Evolutionary conservation across 148 eudicot genomes (phyloP).

Genomic region (Vaccinium corymbosum): DNA sequence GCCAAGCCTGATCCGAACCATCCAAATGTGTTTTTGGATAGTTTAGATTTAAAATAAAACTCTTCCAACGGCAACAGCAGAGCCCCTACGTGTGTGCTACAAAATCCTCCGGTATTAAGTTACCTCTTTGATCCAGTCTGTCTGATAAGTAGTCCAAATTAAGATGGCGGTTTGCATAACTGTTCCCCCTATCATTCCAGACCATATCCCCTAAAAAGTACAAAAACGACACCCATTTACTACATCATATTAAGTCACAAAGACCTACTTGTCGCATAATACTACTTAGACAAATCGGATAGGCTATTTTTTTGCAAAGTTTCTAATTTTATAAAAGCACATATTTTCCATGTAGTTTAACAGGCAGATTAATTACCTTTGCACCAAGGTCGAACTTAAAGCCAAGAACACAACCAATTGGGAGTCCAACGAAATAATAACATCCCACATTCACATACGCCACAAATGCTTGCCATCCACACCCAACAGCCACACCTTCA

Average conservation of each 20-base stretch:
- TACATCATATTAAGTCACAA: background rate
- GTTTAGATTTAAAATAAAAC: no score
- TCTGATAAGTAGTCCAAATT: conserved; percentile 32
- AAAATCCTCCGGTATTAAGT: no score
- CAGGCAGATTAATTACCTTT: conserved; percentile 27
- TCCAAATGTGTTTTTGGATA: no score
- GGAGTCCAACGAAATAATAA: conserved; percentile 61
- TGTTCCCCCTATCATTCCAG: conserved; percentile 89
- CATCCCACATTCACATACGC: conserved; percentile 63
- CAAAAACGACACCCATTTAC: background rate
- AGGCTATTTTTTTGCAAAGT: no score
- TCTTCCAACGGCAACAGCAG: no score
- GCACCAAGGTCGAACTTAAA: conserved; percentile 40
- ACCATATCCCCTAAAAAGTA: conserved; percentile 64
- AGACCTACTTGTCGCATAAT: background rate
- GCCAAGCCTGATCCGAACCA: no score
- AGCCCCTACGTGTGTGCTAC: no score
- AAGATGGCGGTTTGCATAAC: conserved; percentile 61
- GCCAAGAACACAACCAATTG: conserved; percentile 53
- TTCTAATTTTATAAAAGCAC: no score
- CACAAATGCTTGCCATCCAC: conserved; percentile 67
- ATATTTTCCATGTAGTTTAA: background rate
- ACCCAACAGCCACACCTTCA: conserved; percentile 70
- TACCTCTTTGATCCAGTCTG: conserved; percentile 66
- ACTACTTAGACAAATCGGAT: background rate